Base-by-base conservation (phyloP, 2,329 filamentous ascomycete species). In the Gaeumannomyces tritici region DNA sequence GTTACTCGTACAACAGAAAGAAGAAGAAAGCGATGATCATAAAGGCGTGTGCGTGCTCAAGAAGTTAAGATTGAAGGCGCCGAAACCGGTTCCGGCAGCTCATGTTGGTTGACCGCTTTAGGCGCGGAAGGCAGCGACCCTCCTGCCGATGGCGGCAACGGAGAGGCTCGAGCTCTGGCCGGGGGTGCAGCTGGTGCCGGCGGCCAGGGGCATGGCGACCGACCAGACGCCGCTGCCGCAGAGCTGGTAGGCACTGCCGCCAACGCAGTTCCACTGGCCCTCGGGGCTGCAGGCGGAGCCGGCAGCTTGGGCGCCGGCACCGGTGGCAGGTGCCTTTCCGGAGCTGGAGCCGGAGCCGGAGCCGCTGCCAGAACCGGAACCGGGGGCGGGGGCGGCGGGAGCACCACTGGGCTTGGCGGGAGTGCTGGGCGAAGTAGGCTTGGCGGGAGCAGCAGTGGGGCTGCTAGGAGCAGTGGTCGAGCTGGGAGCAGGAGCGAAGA, bases 161-260 rank as follows among this genome's bases (percentile, higher is more conserved):
- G 67, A 65, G 13, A 72, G 66, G 56, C 61, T 61, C 11, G 66
- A 24, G 56, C 64, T 57, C 65, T 68, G 62, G 29, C 79, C 79
- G 24, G 71, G 65, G 18, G 68, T 74, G 72, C 81, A 84, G 42
- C 69, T 66, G 57, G 78, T 82, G 62, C 81, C 81, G 0, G 70
- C 63, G 0, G 80, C 75, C 70, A 83, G 72, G 6, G 70, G 61
- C 69, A 77, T 73, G 60, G 71, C 62, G 4, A 65, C 65, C 1
- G 78, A 75, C 81, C 81, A 83, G 28, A 69, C 58, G 28, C 81
- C 80, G 61, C 72, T 76, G 28, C 79, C 80, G 67, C 81, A 84
- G 63, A 77, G 79, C 72, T 83, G 80, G 75, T 80, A 83, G 24
- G 74, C 71, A n/a, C 64, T 68, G 31, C 60, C 60, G 63, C 80